Conservation (phyloP, 306 rosid genomes). For the Oxytropis ochrocephala region DNA sequence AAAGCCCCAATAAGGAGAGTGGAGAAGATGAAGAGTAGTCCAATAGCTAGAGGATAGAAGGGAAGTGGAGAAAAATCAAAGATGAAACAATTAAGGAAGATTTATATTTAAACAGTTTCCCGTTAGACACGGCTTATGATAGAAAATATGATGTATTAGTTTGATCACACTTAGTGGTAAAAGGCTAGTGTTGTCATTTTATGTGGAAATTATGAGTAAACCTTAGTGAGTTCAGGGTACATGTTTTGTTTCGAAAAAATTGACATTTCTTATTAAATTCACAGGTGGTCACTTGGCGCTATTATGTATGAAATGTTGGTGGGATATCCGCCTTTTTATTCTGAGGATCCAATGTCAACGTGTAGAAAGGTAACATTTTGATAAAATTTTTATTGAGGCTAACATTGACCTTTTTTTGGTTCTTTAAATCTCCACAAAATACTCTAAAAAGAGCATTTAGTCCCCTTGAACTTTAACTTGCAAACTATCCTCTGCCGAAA, state of each 20-base stretch:
- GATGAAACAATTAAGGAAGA: not conserved
- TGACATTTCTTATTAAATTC: constrained; percentile 2
- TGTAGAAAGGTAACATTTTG: constrained; percentile 75
- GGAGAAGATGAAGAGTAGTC: not conserved
- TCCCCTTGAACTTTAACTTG: not conserved
- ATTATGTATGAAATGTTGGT: constrained; percentile 98
- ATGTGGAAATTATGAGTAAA: not conserved
- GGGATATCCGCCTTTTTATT: constrained; percentile 98
- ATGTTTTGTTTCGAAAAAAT: not conserved
- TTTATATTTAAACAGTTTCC: not conserved
- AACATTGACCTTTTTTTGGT: not conserved
- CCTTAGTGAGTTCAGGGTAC: not conserved
- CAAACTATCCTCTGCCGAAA: not conserved
- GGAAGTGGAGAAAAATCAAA: not conserved
- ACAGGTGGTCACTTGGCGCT: constrained; percentile 99
- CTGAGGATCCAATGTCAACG: constrained; percentile 98
- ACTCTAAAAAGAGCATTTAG: not conserved
- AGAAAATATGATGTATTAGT: not conserved
- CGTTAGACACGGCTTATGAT: not conserved
- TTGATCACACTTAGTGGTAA: not conserved
- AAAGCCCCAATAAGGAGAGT: not conserved
- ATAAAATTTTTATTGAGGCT: not conserved
- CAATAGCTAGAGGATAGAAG: not conserved
- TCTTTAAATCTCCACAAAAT: not conserved
- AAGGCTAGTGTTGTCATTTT: not conserved